Conservation (phyloP, 257 asterid species). For the Penstemon newberryi region DNA sequence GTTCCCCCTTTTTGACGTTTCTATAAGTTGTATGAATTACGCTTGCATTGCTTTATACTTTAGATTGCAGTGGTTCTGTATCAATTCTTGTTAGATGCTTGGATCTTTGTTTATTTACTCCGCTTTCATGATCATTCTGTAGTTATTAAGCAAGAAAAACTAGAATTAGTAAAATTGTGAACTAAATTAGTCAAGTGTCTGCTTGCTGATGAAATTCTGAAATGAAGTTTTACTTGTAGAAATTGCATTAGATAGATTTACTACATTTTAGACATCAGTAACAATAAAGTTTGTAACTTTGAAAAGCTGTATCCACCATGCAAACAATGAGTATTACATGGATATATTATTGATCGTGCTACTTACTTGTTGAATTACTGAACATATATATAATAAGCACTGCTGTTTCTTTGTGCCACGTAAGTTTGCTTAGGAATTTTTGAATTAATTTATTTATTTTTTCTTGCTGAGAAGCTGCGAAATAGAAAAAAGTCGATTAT, state of each 20-base stretch:
- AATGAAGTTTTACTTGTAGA: not conserved
- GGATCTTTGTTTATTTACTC: constrained; percentile 8
- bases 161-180: constrained; percentile 15
- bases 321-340: not conserved
- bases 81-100: not conserved
- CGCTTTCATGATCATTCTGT: not conserved
- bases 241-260: not conserved
- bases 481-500: not conserved
- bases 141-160: not conserved
- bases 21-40: not conserved
- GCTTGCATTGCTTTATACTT: constrained; percentile 3
- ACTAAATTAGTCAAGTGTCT: not conserved
- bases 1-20: not conserved
- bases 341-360: not conserved
- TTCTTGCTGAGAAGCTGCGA: constrained; percentile 15
- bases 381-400: not conserved
- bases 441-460: not conserved
- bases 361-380: not conserved
- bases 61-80: not conserved
- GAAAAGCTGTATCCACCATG: not conserved
- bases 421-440: constrained; percentile 10
- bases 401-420: constrained; percentile 14
- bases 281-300: not conserved
- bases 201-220: constrained; percentile 12
- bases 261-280: not conserved